These are phyloP conservation scores for Ophiostoma ips DNA, from an alignment of 2,329 filamentous ascomycete species.

Conservation along the genomic window DNA sequence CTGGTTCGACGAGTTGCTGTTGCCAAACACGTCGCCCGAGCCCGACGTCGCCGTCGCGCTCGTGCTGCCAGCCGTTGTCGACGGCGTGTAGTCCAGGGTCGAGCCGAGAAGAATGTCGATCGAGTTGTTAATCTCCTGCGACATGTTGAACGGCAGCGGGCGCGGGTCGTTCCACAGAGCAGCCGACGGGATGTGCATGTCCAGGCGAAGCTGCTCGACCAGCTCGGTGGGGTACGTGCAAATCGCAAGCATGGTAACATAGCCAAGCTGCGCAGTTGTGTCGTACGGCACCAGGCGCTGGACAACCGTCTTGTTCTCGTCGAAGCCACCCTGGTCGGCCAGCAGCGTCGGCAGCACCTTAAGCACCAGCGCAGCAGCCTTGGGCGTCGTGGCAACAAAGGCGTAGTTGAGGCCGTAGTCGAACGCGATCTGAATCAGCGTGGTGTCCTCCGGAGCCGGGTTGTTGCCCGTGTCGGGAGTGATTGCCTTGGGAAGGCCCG, in stretches of 20 bases:
- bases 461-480: slow-evolving; percentile 46
- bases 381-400: slow-evolving; percentile 59
- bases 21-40: slow-evolving; percentile 22
- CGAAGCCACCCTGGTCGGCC: slow-evolving; percentile 46
- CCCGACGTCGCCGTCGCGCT: slow-evolving; percentile 22
- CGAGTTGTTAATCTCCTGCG: slow-evolving; percentile 68
- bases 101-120: slow-evolving; percentile 50
- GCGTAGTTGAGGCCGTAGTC: slow-evolving; percentile 65
- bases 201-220: slow-evolving; percentile 51
- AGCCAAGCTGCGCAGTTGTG: slow-evolving; percentile 53
- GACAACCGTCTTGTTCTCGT: slow-evolving; percentile 43
- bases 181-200: slow-evolving; percentile 60
- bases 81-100: slow-evolving; percentile 26
- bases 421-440: slow-evolving; percentile 76
- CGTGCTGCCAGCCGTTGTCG: slow-evolving; percentile 22
- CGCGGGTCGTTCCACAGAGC: slow-evolving; percentile 54
- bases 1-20: slow-evolving; percentile 26
- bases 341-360: slow-evolving; percentile 60
- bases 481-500: slow-evolving; percentile 60
- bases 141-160: slow-evolving; percentile 55
- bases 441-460: slow-evolving; percentile 46
- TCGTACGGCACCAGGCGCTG: slow-evolving; percentile 63
- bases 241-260: slow-evolving; percentile 67
- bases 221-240: slow-evolving; percentile 54
- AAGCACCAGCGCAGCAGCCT: slow-evolving; percentile 77